Base-by-base conservation (phyloP, 441 rosid species). In the Brassica hybrid region DNA sequence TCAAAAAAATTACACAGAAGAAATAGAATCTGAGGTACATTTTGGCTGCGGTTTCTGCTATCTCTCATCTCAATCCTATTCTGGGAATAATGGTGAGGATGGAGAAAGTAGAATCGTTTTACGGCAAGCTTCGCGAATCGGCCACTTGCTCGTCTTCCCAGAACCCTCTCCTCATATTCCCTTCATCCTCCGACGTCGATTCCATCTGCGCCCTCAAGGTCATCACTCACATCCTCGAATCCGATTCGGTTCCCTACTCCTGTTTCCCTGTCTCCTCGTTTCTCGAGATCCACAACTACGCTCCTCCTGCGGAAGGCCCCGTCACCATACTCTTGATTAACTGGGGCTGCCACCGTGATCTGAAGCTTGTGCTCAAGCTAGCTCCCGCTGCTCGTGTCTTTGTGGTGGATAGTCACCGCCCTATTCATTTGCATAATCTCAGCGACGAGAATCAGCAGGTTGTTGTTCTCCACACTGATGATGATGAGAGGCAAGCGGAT, bases 311-410 rank as follows among this genome's bases (percentile, higher is more conserved):
- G 81, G 1, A 64, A 5, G 78, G 16, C 14, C 88, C 91, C 14
- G 78, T 89, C 18, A 86, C 97, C 1, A 81, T 95, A 0, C 79
- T 93, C 3, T 70, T 95, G 71, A 85, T 91, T 7, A 95, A 93
- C 52, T 93, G 99, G 99, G 99, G 97, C 5, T 93, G 93, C 78
- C 98, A 95, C 80, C 88, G 95, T 27, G 98, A 95, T 83, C 76
- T 95, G 80, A 81, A 85, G 68, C 18, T 62, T 60, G 79, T 84
- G 70, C 85, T 95, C 19, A 79, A 82, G 54, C 70, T 91, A 72
- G 98, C 93, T 3, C 81, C 91, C 1, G 77, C 79, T 4, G 90
- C 84, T 7, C 81, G 90, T 69, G 95, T 91, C 74, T 95, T 95
- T 41, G 97, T 91, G 1, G 88, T 95, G 18, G 99, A 95, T 84